These are phyloP conservation scores for sorghum (Sorghum bicolor) DNA, from an alignment of 176 grass and related monocot species.

Conservation along the genomic window DNA sequence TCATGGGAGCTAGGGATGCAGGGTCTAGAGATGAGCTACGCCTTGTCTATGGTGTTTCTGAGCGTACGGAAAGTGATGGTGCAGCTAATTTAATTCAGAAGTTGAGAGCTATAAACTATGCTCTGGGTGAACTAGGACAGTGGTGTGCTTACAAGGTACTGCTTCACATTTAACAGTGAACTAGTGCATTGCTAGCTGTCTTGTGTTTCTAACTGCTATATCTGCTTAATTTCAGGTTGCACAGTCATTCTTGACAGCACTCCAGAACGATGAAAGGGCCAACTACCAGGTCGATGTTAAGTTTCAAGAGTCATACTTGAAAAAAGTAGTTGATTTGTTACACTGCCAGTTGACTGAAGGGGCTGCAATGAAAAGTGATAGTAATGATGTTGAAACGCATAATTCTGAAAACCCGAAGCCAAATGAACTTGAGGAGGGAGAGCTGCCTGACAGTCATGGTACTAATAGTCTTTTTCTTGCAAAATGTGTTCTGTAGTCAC, in stretches of 20 bases:
- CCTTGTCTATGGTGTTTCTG: slow-evolving; percentile 98
- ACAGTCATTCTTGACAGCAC: slow-evolving; percentile 84
- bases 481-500: background rate
- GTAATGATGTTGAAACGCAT: slow-evolving; percentile 43
- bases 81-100: slow-evolving; percentile 99
- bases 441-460: slow-evolving; percentile 94
- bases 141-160: slow-evolving; percentile 98
- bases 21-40: slow-evolving; percentile 91
- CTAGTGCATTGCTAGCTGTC: slow-evolving; percentile 1
- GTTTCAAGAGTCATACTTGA: slow-evolving; percentile 95
- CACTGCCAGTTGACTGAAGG: slow-evolving; percentile 90
- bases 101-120: slow-evolving; percentile 93
- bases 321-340: slow-evolving; percentile 82
- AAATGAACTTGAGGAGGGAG: slow-evolving; percentile 94
- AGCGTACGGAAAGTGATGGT: slow-evolving; percentile 98
- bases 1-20: slow-evolving; percentile 98
- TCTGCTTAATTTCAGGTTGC: slow-evolving; percentile 68
- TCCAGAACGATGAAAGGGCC: slow-evolving; percentile 96
- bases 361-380: slow-evolving; percentile 50
- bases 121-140: slow-evolving; percentile 94
- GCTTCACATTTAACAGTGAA: slow-evolving; percentile 6
- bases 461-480: slow-evolving; percentile 28
- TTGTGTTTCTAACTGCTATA: slow-evolving; percentile 33
- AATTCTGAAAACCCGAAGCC: slow-evolving; percentile 40
- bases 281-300: slow-evolving; percentile 98